Percentiles rank a stretch among this genome's conserved stretches.
phyloP scores from a whole-genome alignment of 2,329 filamentous ascomycete genomes.

The Diaporthe sp. region DNA sequence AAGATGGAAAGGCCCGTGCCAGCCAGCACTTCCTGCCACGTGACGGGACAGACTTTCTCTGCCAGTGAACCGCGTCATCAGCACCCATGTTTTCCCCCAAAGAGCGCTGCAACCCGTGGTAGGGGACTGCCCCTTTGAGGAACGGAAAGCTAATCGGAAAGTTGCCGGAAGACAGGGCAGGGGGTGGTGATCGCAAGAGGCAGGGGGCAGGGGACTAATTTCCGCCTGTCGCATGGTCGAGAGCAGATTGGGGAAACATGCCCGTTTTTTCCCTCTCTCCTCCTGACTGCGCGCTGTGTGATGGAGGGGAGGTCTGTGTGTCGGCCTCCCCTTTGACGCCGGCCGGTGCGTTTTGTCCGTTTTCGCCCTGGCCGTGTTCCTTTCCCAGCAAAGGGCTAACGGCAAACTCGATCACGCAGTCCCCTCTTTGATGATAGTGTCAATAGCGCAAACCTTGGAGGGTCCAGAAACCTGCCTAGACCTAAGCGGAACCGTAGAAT shows the following conservation, averaged over 20 bases:
- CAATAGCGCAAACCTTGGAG: slow-evolving; percentile 23
- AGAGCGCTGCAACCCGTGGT: slow-evolving; percentile 1
- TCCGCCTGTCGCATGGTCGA: slow-evolving; percentile 28
- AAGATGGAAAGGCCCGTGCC: slow-evolving; percentile 7
- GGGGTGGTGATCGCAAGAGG: background rate
- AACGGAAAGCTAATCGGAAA: slow-evolving; percentile 26
- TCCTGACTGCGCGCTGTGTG: slow-evolving; percentile 19
- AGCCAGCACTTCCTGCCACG: background rate
- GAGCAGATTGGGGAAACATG: slow-evolving; percentile 25
- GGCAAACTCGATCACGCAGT: background rate
- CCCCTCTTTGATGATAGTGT: slow-evolving; percentile 15
- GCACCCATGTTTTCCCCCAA: background rate
- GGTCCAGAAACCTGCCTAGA: background rate
- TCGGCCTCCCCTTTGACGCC: slow-evolving; percentile 17
- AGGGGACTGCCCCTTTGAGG: background rate
- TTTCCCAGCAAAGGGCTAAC: background rate
- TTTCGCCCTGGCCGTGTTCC: background rate
- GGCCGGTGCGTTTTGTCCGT: background rate
- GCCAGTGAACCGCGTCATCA: background rate
- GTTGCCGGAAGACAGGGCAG: slow-evolving; percentile 18
- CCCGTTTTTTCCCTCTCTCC: slow-evolving; percentile 16
- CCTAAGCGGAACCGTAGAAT: slow-evolving; percentile 18
- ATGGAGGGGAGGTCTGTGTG: slow-evolving; percentile 30
- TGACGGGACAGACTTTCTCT: slow-evolving; percentile 5
- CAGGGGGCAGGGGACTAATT: slow-evolving; percentile 28